Evolutionary conservation across 2,329 filamentous ascomycete species (phyloP).

Genomic region (Nothophoma quercina): DNA sequence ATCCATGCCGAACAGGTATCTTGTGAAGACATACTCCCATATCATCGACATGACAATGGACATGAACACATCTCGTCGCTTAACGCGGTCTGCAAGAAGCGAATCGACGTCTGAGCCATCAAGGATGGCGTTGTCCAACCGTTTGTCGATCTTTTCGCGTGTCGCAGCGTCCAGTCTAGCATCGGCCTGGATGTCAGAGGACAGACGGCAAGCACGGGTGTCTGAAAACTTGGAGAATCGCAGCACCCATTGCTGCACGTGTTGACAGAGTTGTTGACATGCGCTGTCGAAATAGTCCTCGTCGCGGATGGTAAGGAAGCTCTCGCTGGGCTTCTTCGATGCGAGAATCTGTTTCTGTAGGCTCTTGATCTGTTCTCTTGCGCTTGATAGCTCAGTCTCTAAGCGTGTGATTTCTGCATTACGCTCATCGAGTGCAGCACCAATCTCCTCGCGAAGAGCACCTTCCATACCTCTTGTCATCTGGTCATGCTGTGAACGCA

Average conservation of each 20-base stretch:
- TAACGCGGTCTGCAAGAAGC: constrained; percentile 86
- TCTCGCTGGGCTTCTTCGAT: constrained; percentile 65
- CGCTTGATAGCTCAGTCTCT: constrained; percentile 77
- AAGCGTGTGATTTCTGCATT: constrained; percentile 83
- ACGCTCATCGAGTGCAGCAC: constrained; percentile 75
- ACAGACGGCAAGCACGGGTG: constrained; percentile 83
- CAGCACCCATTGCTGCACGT: constrained; percentile 96
- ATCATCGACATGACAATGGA: constrained; percentile 99
- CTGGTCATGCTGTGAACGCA: constrained; percentile 69
- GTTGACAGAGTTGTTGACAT: constrained; percentile 92
- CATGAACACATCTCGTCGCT: constrained; percentile 94
- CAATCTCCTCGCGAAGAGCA: constrained; percentile 67
- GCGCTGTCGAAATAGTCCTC: constrained; percentile 96
- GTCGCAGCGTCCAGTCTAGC: constrained; percentile 42
- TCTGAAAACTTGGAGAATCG: constrained; percentile 98
- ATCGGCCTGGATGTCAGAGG: constrained; percentile 79
- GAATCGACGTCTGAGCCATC: constrained; percentile 92
- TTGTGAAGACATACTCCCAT: constrained; percentile 98
- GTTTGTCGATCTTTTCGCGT: constrained; percentile 85
- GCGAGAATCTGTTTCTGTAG: constrained; percentile 67
- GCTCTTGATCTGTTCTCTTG: constrained; percentile 67
- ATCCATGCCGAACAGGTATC: constrained; percentile 98
- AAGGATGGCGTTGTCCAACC: constrained; percentile 91
- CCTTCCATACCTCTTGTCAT: constrained; percentile 69
- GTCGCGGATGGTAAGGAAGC: constrained; percentile 81